phyloP scores from a whole-genome alignment of 768 basidiomycete genomes.

The Dioszegia hungarica region DNA sequence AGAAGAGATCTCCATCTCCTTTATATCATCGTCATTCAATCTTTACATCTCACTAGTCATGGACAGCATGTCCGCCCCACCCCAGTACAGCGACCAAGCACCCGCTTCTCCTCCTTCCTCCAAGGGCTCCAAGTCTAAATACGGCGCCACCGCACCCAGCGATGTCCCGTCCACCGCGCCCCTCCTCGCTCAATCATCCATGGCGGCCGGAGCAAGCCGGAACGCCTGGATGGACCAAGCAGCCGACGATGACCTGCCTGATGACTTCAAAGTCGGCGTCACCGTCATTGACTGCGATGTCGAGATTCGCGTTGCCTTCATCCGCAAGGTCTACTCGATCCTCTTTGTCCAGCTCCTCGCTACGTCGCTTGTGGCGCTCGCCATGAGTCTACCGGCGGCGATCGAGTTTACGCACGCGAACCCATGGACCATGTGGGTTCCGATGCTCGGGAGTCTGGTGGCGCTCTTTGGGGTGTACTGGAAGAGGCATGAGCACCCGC shows the following conservation, averaged over 20 bases:
- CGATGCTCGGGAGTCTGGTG: constrained; percentile 61
- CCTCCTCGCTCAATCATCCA: constrained; percentile 3
- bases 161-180: constrained; percentile 16
- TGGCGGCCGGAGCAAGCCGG: constrained; percentile 17
- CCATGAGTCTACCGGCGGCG: constrained; percentile 62
- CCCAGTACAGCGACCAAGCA: constrained; percentile 37
- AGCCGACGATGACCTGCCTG: constrained; percentile 67
- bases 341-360: constrained; percentile 59
- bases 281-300: constrained; percentile 44
- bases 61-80: constrained; percentile 37
- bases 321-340: constrained; percentile 63
- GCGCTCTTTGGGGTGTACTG: constrained; percentile 78
- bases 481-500: constrained; percentile 86
- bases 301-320: constrained; percentile 73
- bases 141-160: constrained; percentile 25
- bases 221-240: constrained; percentile 61
- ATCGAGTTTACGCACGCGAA: constrained; percentile 68
- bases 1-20: neutral
- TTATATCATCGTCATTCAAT: neutral
- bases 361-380: constrained; percentile 72
- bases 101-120: constrained; percentile 13
- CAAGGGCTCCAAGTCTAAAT: constrained; percentile 8
- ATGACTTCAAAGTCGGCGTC: constrained; percentile 72
- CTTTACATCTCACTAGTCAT: neutral
- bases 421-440: constrained; percentile 59